Base-by-base conservation (phyloP, 495 filamentous ascomycete species). In the Oleoguttula mirabilis region DNA sequence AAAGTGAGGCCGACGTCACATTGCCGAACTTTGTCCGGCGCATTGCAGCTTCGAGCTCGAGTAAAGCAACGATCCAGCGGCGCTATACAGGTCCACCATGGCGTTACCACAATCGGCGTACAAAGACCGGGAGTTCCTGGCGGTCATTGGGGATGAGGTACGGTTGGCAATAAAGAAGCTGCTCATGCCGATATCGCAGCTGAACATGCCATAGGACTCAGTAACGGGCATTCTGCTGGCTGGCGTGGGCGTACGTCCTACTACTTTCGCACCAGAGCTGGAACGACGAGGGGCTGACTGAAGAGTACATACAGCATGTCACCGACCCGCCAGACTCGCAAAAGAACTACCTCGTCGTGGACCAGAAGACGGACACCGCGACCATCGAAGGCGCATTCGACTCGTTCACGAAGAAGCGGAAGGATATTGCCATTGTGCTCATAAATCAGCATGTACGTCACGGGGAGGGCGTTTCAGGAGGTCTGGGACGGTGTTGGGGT, bases 81-180 rank as follows among this genome's bases (percentile, higher is more conserved):
- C n/a, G n/a, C n/a, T n/a, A n/a, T n/a, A n/a, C n/a, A n/a, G n/a
- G n/a, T 39, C 31, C 12, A 30, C 19, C n/a, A 67, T 63, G 43
- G 61, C 66, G 40, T 50, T 63, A 21, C 57, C 66, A 10, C 62
- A 75, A 15, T 70, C 75, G 32, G 69, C 73, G 36, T 81, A 77
- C 64, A 83, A 94, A 67, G 84, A 95, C 64, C 75, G 92, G 50
- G 81, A 96, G 61, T 94, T 99, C 66, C 75, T 96, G 37, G 92
- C 90, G 36, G 88, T 96, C 21, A 96, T 99, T 55, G 88, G 88
- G 25, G 92, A 99, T 64, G 90, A 96, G 78, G 90, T 92, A 94
- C 76, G 87, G 87, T 10, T 35, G 6, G n/a, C n/a, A 21, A 39
- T 21, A 12, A 12, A 41, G 21, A 20, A 35, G 40, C 55, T 66